A percentile compares a stretch with the other conserved stretches of the same genome.
Conservation (phyloP, 2,329 filamentous ascomycete species). For the Aureobasidium vineae region DNA sequence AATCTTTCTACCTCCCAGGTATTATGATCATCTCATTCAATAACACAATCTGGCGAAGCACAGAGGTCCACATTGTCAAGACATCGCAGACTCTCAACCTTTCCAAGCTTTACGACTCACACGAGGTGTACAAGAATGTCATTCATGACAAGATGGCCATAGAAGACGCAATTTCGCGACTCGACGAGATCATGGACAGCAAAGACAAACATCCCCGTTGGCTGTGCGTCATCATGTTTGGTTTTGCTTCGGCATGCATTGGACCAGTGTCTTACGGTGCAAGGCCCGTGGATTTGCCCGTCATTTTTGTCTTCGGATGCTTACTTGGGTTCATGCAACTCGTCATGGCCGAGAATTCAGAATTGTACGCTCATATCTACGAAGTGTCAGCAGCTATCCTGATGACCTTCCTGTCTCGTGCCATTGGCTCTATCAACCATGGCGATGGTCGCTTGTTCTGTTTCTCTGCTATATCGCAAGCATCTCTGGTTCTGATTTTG, state of each 20-base stretch:
- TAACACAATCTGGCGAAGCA: slow-evolving; percentile 48
- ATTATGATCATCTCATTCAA: slow-evolving; percentile 90
- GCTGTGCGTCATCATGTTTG: slow-evolving; percentile 61
- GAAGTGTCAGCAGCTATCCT: slow-evolving; percentile 45
- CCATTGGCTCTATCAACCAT: slow-evolving; percentile 41
- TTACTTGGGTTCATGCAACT: slow-evolving; percentile 71
- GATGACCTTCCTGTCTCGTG: slow-evolving; percentile 44
- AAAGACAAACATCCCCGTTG: slow-evolving; percentile 51
- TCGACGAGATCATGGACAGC: slow-evolving; percentile 59
- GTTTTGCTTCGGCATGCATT: slow-evolving; percentile 67
- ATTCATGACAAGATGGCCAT: slow-evolving; percentile 69
- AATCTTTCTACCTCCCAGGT: slow-evolving; percentile 80
- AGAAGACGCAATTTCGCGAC: slow-evolving; percentile 61
- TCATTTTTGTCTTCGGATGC: slow-evolving; percentile 69
- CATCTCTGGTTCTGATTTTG: slow-evolving; percentile 44
- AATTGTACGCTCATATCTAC: slow-evolving; percentile 56
- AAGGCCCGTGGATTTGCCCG: slow-evolving; percentile 69
- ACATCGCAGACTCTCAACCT: slow-evolving; percentile 65
- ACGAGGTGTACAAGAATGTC: slow-evolving; percentile 72
- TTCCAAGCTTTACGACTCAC: slow-evolving; percentile 67
- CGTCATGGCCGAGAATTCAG: slow-evolving; percentile 66
- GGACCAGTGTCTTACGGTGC: slow-evolving; percentile 74
- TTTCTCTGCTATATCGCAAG: slow-evolving; percentile 46
- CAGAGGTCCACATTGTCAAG: slow-evolving; percentile 60
- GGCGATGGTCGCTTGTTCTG: slow-evolving; percentile 43